Base-by-base conservation (phyloP, 352 stramenopile genomes). In the Globisporangium rhizosaccharum region DNA sequence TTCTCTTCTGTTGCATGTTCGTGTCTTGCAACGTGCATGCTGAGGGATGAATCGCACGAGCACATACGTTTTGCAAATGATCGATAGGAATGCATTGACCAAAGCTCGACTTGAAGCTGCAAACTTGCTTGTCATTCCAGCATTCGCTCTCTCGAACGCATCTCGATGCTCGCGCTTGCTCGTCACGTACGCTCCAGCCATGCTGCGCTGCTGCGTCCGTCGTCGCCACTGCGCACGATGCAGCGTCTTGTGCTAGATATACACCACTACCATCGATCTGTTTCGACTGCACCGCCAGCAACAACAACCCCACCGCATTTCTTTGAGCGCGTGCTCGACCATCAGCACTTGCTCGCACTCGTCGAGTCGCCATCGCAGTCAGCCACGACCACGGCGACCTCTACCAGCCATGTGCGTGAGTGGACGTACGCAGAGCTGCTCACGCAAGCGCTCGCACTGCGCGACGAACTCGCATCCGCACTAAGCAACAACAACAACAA, bases 391-490 rank as follows among this genome's bases (percentile, higher is more conserved):
- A 10, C 44, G 3, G 18, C 17, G 18, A 49, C 5, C 17, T 8
- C 18, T 10, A 49, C n/a, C 4, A 4, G 17, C 17, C 18, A 14
- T n/a, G 20, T 44, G 41, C 65, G 8, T 9, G 51, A 68, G n/a
- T 84, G 76, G 76, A 81, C 72, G 39, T 86, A 81, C 55, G 67
- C 70, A 46, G 53, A 71, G 45, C 52, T 87, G 37, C 59, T 83
- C n/a, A 30, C 54, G 48, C 62, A 68, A 12, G 75, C 75, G 0
- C 55, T 80, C 9, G 26, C 20, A 2, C 56, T 87, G 25, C 64
- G 71, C 8, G 68, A 78, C 28, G 50, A 67, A n/a, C 66, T 87
- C 17, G 33, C 58, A 15, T 1, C 2, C 0, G 53, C 53, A 11
- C 59, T 72, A 17, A n/a, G 55, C 0, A 50, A 49, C 48, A 30